Conservation (phyloP, 2,329 filamentous ascomycete genomes). For the Colletotrichum noveboracense region DNA sequence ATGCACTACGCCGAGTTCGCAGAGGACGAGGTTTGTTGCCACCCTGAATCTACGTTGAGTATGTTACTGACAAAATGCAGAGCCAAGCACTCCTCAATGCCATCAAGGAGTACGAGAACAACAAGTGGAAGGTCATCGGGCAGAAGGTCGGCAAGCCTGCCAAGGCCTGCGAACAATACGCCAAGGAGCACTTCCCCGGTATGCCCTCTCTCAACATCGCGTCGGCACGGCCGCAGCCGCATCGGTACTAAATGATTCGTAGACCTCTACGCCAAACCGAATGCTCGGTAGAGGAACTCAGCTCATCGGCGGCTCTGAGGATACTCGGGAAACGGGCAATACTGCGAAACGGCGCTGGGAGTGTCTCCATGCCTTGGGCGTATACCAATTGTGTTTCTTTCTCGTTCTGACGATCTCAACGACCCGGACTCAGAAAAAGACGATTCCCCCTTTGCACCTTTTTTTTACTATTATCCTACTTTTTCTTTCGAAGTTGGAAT, state of each 20-base stretch:
- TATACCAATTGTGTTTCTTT: conserved; percentile 24
- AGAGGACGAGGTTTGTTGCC: conserved; percentile 82
- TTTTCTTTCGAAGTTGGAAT: conserved; percentile 8
- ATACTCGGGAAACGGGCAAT: conserved; percentile 20
- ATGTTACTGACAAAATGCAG: conserved; percentile 44
- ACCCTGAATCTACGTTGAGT: background rate
- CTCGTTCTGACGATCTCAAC: conserved; percentile 17
- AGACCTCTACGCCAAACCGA: conserved; percentile 44
- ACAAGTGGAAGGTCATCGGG: conserved; percentile 98
- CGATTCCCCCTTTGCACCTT: conserved; percentile 23
- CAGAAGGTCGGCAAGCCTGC: conserved; percentile 97
- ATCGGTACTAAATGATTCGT: conserved; percentile 32
- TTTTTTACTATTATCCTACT: conserved; percentile 22
- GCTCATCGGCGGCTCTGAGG: conserved; percentile 22
- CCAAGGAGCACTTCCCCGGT: conserved; percentile 88
- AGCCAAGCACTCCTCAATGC: conserved; percentile 83
- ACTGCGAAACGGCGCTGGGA: conserved; percentile 20
- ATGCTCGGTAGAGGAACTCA: conserved; percentile 38
- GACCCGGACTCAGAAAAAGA: conserved; percentile 22
- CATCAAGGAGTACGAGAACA: conserved; percentile 98
- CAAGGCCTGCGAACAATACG: conserved; percentile 84
- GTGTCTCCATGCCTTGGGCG: conserved; percentile 24
- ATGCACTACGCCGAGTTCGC: conserved; percentile 99
- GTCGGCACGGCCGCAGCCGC: conserved; percentile 24
- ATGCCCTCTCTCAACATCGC: conserved; percentile 28